Conservation (phyloP, 2,329 filamentous ascomycete species). For the Aspergillus proliferans region DNA sequence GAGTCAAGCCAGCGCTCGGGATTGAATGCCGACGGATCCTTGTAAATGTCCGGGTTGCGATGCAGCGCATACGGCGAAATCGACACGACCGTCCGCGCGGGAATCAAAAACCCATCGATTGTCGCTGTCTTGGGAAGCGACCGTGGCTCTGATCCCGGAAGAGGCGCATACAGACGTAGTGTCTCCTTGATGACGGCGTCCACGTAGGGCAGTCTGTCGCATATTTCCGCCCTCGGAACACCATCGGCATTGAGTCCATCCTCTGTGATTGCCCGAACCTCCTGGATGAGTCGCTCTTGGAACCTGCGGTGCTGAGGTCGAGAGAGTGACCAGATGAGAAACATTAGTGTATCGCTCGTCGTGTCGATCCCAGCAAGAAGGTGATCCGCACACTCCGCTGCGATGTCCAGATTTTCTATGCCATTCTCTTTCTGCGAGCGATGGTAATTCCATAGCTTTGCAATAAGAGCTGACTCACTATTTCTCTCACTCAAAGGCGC, state of each 20-base stretch:
- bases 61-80: slow-evolving; percentile 29
- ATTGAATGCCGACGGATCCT: slow-evolving; percentile 20
- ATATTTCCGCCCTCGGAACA: slow-evolving; percentile 30
- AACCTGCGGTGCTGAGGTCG: slow-evolving; percentile 35
- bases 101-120: slow-evolving; percentile 31
- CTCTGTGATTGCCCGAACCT: slow-evolving; percentile 30
- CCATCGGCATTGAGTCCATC: slow-evolving; percentile 19
- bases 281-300: slow-evolving; percentile 41
- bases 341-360: slow-evolving; percentile 49
- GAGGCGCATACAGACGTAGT: slow-evolving; percentile 43
- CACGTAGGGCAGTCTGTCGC: slow-evolving; percentile 40
- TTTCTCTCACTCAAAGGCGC: slow-evolving; percentile 20
- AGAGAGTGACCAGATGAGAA: slow-evolving; percentile 46
- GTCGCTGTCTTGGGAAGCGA: slow-evolving; percentile 21
- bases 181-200: slow-evolving; percentile 49
- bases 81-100: slow-evolving; percentile 26
- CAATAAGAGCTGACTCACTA: slow-evolving; percentile 27
- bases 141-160: slow-evolving; percentile 46
- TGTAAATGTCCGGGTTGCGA: slow-evolving; percentile 27
- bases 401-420: slow-evolving; percentile 43
- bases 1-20: slow-evolving; percentile 27
- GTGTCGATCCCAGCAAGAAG: slow-evolving; percentile 51
- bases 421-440: slow-evolving; percentile 16
- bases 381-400: slow-evolving; percentile 50
- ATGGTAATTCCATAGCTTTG: slow-evolving; percentile 33